These are phyloP conservation scores for Clohesyomyces aquaticus DNA, from an alignment of 495 filamentous ascomycete species.

Conservation along the genomic window DNA sequence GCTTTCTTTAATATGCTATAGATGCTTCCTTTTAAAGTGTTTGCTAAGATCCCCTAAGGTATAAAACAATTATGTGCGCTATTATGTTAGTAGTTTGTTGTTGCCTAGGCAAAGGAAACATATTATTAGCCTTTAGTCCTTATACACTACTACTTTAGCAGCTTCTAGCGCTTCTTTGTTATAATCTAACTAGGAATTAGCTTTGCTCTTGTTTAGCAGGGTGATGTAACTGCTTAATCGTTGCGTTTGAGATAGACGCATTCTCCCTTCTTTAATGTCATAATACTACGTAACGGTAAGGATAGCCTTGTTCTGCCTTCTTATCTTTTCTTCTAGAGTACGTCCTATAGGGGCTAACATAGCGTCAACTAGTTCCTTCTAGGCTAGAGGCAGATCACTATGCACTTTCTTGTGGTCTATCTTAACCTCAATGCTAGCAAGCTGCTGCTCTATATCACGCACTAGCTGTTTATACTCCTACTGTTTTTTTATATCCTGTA, in stretches of 20 bases:
- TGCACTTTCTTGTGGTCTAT: slow-evolving; percentile 13
- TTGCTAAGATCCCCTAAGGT: slow-evolving; percentile 43
- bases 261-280: slow-evolving; percentile 32
- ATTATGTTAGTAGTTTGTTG: slow-evolving; percentile 40
- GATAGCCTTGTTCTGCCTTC: slow-evolving; percentile 24
- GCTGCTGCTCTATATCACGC: slow-evolving; percentile 42
- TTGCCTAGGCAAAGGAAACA: too few relatives aligned
- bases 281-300: slow-evolving; percentile 30
- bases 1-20: slow-evolving; percentile 40
- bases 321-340: slow-evolving; percentile 25
- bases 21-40: slow-evolving; percentile 52
- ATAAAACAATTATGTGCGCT: slow-evolving; percentile 44
- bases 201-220: slow-evolving; percentile 18
- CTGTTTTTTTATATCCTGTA: slow-evolving; percentile 36
- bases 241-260: slow-evolving; percentile 2
- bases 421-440: slow-evolving; percentile 17
- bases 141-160: slow-evolving; percentile 43
- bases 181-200: slow-evolving; percentile 10
- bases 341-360: slow-evolving; percentile 23
- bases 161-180: slow-evolving; percentile 28
- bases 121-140: slow-evolving; percentile 46
- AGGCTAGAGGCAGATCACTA: slow-evolving; percentile 16
- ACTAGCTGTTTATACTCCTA: slow-evolving; percentile 44
- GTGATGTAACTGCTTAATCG: slow-evolving; percentile 16
- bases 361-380: slow-evolving; percentile 32